Evolutionary conservation across 2,329 filamentous ascomycete genomes (phyloP).

Genomic region (Hypoxylon sp.): DNA sequence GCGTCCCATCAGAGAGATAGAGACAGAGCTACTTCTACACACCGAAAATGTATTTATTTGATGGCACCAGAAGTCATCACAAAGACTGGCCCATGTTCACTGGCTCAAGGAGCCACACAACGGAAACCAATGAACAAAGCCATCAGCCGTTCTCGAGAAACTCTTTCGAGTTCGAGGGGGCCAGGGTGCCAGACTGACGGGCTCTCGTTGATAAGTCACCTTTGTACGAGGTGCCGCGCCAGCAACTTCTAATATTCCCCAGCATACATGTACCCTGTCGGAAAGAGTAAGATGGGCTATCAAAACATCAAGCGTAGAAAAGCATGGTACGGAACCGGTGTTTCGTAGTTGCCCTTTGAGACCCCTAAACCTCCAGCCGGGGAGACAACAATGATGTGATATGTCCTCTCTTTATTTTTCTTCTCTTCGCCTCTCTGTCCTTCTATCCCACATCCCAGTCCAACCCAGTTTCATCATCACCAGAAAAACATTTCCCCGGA

Average conservation of each 20-base stretch:
- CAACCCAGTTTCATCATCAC: conserved; percentile 6
- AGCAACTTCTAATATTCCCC: neutral
- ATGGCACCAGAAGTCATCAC: conserved; percentile 1
- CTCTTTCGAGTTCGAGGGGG: neutral
- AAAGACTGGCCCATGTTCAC: neutral
- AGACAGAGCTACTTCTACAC: neutral
- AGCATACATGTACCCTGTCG: neutral
- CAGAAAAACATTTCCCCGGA: conserved; percentile 6
- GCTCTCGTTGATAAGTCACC: conserved; percentile 1
- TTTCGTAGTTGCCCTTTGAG: conserved; percentile 8
- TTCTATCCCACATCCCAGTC: neutral
- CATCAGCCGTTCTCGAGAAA: conserved; percentile 17
- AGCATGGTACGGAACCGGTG: neutral
- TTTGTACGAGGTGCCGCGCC: conserved; percentile 2
- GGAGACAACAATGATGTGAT: conserved; percentile 18
- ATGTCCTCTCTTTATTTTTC: conserved; percentile 3
- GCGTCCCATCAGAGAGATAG: neutral
- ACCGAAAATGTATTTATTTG: neutral
- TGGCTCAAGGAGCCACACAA: neutral
- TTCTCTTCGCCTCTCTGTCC: neutral
- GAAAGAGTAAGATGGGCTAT: conserved; percentile 3
- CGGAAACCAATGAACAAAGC: conserved; percentile 31
- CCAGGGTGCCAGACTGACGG: neutral
- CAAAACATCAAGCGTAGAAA: neutral
- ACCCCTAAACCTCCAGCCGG: conserved; percentile 2